Evolutionary conservation across 768 basidiomycete species (phyloP), one percentile per base, ranked within the genome.

Genomic region (Trametes gibbosa): DNA sequence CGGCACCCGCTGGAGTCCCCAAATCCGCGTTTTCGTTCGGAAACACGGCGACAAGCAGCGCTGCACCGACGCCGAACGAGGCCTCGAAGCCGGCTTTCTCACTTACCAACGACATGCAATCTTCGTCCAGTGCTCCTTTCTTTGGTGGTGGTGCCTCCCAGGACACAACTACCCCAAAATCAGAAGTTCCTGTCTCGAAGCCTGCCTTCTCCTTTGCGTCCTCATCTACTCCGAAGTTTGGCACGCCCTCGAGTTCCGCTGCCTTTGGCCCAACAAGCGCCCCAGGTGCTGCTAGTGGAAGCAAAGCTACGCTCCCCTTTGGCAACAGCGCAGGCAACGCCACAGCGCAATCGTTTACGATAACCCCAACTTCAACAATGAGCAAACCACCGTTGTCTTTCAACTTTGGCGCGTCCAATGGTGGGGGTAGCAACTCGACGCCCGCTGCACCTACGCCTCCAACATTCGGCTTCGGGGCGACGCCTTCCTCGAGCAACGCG

Each of bases 141-240:
- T 50, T 40, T 25, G 47, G 50, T 7, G 45, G 21, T 2, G 32
- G 23, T n/a, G 29, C 29, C 19, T n/a, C 53, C 2, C 53, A 55
- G 45, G 47, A 25, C n/a, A 37, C 53, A 6, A 46, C 45, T 6
- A 19, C 53, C 10, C 45, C 53, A 12, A 55, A 55, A 24, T 1
- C 53, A 8, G 53, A 55, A 2, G 29, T 39, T 2, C 24, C 50
- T 9, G 41, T 27, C 5, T 3, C 43, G 46, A 59, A 45, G 43
- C 21, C 53, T 2, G n/a, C 59, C 3, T 51, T 37, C 23, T 34
- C 41, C 27, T 51, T 53, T 7, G 46, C 40, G 2, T 46, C 50
- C 5, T 48, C 58, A 6, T 37, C 58, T 27, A 39, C 54, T 6
- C 42, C 71, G 13, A 46, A 66, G 14, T 72, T 74, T 58, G 62